Base-by-base conservation (phyloP, 352 stramenopile species). In the Phytophthora colocasiae region DNA sequence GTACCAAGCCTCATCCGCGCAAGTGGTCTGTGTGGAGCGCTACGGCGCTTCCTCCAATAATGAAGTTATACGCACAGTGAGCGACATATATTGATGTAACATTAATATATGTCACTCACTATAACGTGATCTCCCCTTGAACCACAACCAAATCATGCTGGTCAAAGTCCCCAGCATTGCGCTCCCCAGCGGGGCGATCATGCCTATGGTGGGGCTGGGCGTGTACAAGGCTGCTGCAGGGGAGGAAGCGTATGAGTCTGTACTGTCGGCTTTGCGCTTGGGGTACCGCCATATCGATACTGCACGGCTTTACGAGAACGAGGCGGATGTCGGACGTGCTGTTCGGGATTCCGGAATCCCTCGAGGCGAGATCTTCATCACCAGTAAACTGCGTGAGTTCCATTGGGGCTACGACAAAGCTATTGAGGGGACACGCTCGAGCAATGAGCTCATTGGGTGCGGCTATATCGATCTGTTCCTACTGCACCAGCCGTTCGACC, bases 271-370 rank as follows among this genome's bases (percentile, higher is more conserved):
- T 15, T 66, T 97, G 26, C 68, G 85, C 24, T 40, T 89, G 3
- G 91, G 89, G 49, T 94, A 93, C 53, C 75, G 89, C 24, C 83
- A 95, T 56, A 93, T 97, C 63, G 89, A 97, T 70, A 91, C 78
- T 14, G 91, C 88, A 14, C 72, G 89, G 45, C 40, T 96, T 6
- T 97, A 97, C 68, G 63, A 91, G 58, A 97, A 97, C 64, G 86
- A 96, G 55, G 62, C 57, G 34, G 82, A 91, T 8, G 91, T 96
- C 36, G 88, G 89, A 6, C 58, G 74, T 4, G 89, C 71, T 8
- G 58, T 90, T 2, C 61, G 50, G 22, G 87, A 93, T 36, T 87
- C 83, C 1, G 83, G 86, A 11, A 68, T 95, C 26, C 66, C 71
- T 9, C 73, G 86, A 6, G 65, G 81, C 11, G 66, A 95, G 52